These are phyloP conservation scores for Eucalyptus paniculata DNA, from an alignment of 345 rosid species.

Conservation along the genomic window DNA sequence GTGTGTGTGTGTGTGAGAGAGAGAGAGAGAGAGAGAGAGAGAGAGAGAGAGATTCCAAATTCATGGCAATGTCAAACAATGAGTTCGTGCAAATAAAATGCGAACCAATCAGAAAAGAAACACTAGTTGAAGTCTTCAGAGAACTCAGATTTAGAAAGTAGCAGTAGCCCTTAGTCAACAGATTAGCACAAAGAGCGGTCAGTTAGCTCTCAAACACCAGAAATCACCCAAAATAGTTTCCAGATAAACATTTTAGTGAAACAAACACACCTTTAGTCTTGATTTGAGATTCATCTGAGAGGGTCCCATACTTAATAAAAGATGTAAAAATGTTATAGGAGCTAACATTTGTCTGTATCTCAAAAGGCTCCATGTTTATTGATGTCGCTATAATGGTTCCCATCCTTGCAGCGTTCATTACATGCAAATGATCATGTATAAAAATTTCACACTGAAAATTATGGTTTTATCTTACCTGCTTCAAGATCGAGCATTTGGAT, in stretches of 20 bases:
- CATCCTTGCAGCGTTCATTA: neutral
- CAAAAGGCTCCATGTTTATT: neutral
- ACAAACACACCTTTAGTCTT: neutral
- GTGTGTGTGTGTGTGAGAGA: neutral
- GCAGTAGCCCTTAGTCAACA: neutral
- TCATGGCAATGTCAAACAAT: neutral
- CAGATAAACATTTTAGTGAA: neutral
- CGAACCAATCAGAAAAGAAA: neutral
- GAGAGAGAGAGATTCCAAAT: neutral
- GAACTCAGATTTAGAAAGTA: neutral
- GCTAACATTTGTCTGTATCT: neutral
- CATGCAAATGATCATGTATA: neutral
- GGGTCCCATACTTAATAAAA: neutral
- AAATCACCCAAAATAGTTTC: neutral
- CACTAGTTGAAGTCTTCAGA: neutral
- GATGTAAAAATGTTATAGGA: neutral
- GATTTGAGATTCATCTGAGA: neutral
- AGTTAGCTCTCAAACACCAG: neutral
- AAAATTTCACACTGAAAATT: neutral
- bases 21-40: neutral
- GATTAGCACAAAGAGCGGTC: neutral
- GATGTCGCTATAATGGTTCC: neutral
- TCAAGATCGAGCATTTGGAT: constrained; percentile 99
- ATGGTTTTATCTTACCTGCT: constrained; percentile 46
- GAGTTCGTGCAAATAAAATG: neutral